Conservation (phyloP, 768 basidiomycete species). For the Steccherinum ochraceum region DNA sequence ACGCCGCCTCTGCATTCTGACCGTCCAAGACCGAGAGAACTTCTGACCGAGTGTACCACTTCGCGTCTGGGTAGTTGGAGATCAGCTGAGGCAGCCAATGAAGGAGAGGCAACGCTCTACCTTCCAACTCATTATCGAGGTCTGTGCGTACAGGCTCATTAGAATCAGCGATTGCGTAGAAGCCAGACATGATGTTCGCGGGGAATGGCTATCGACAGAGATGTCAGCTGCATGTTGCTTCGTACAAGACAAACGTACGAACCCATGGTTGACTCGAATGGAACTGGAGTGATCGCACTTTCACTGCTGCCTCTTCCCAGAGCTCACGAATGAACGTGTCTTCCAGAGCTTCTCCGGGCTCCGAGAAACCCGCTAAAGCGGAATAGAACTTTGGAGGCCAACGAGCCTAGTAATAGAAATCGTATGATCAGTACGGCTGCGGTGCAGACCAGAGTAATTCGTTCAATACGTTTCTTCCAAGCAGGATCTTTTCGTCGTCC, state of each 20-base stretch:
- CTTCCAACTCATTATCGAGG: slow-evolving; percentile 93
- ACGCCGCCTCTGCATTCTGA: slow-evolving; percentile 35
- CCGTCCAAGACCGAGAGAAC: slow-evolving; percentile 51
- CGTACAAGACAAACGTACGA: slow-evolving; percentile 13
- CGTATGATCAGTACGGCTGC: not conserved
- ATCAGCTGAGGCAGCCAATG: not conserved
- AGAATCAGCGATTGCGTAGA: slow-evolving; percentile 73
- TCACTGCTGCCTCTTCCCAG: slow-evolving; percentile 95
- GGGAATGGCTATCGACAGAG: slow-evolving; percentile 70
- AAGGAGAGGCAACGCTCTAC: slow-evolving; percentile 28
- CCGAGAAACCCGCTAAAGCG: slow-evolving; percentile 89
- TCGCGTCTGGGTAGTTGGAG: slow-evolving; percentile 57
- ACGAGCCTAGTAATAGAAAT: not conserved
- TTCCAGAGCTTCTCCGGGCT: slow-evolving; percentile 92
- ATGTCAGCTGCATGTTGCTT: not conserved
- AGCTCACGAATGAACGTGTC: slow-evolving; percentile 90
- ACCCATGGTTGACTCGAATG: slow-evolving; percentile 89
- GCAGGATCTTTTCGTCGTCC: slow-evolving; percentile 69
- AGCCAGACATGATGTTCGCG: slow-evolving; percentile 86
- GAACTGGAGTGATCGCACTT: slow-evolving; percentile 76
- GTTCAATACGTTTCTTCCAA: slow-evolving; percentile 70
- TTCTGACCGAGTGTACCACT: slow-evolving; percentile 80
- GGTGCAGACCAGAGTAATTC: not conserved
- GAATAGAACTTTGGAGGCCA: slow-evolving; percentile 75
- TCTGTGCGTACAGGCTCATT: slow-evolving; percentile 72